A percentile compares a stretch with the other conserved stretches of the same genome.
Evolutionary conservation across 768 basidiomycete genomes (phyloP).

Genomic region (Pholiota molesta): DNA sequence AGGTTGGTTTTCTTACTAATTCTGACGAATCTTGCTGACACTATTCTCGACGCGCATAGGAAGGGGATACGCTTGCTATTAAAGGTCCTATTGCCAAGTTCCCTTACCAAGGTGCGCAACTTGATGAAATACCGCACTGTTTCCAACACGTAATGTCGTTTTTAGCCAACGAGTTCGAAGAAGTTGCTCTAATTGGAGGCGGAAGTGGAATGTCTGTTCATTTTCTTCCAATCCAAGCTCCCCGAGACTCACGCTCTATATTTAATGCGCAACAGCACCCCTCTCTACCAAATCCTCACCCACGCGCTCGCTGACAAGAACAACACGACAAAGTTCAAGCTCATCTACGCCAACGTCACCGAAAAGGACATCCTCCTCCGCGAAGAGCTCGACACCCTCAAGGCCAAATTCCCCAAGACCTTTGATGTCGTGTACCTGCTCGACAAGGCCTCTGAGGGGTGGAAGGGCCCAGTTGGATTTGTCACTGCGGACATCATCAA

Average conservation of each 20-base stretch:
- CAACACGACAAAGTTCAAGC: conserved; percentile 94
- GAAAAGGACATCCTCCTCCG: conserved; percentile 90
- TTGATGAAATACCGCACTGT: background rate
- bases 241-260: conserved; percentile 10
- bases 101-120: conserved; percentile 69
- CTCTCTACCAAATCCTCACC: conserved; percentile 79
- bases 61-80: conserved; percentile 80
- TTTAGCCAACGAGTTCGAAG: conserved; percentile 78
- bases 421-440: conserved; percentile 87
- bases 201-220: conserved; percentile 84
- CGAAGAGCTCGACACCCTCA: conserved; percentile 71
- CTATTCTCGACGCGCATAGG: conserved; percentile 29
- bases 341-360: conserved; percentile 89
- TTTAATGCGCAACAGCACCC: conserved; percentile 54
- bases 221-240: background rate
- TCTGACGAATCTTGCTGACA: conserved; percentile 9
- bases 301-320: conserved; percentile 70
- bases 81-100: conserved; percentile 94
- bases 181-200: conserved; percentile 89
- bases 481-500: conserved; percentile 74
- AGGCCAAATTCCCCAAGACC: conserved; percentile 67
- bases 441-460: conserved; percentile 67
- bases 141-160: conserved; percentile 17
- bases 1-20: conserved; percentile 35
- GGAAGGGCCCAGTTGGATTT: conserved; percentile 76